Conservation (phyloP, 1,139 yeast genomes). For the Yamadazyma pseudoaaseri region DNA sequence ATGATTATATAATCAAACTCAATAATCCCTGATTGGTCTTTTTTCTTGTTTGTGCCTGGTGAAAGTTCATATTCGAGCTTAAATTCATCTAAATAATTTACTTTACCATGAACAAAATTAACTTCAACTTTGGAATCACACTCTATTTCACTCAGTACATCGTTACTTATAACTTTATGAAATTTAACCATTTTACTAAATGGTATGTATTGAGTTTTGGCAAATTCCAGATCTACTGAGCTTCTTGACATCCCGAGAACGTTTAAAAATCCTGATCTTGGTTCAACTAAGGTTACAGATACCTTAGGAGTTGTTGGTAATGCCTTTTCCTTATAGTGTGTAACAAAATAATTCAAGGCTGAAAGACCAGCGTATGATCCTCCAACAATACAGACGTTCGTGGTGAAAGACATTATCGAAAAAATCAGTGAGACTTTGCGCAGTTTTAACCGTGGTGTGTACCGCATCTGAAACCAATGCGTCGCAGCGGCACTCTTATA, state of each 20-base stretch:
- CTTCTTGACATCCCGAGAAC: conserved; percentile 52
- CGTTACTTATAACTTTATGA: conserved; percentile 23
- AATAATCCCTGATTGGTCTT: conserved; percentile 14
- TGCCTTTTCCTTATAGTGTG: conserved; percentile 20
- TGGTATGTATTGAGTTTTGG: conserved; percentile 41
- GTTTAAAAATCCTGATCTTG: conserved; percentile 52
- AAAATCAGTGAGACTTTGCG: conserved; percentile 6
- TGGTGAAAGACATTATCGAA: conserved; percentile 13
- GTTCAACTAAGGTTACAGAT: conserved; percentile 47
- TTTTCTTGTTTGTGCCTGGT: background rate
- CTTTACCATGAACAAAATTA: conserved; percentile 42
- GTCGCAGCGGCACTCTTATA: no score
- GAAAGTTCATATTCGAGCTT: conserved; percentile 23
- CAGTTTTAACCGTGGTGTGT: no score
- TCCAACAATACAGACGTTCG: conserved; percentile 48
- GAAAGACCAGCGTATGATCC: conserved; percentile 54
- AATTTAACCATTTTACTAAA: conserved; percentile 30
- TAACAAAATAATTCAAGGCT: conserved; percentile 36
- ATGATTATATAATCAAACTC: conserved; percentile 49
- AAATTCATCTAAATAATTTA: conserved; percentile 27
- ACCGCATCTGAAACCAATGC: no score
- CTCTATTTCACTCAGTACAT: conserved; percentile 13
- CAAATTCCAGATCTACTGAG: conserved; percentile 46
- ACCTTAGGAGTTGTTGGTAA: conserved; percentile 4
- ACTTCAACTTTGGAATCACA: conserved; percentile 16